Evolutionary conservation across 2,329 filamentous ascomycete species (phyloP), one percentile per base, ranked within the genome.

Genomic region (Lecanosticta acicola): DNA sequence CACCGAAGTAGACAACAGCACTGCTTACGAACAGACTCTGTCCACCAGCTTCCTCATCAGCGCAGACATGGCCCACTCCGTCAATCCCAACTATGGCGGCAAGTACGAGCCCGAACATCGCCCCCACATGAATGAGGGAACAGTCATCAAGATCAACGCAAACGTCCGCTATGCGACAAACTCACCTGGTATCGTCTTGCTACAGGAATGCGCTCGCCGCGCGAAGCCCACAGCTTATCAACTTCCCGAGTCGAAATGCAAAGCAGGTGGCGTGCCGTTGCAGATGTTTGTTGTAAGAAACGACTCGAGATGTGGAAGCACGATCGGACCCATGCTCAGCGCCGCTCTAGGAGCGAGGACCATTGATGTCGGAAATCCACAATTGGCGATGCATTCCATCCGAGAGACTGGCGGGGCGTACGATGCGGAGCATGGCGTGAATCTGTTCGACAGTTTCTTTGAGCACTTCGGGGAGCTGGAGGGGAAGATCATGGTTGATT

Each of bases 151-250:
- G 73, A 79, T 98, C 74, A 98, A 98, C 65, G 93, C 93, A 53
- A 98, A 97, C 68, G 88, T 93, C 58, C 84, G 90, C 52, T 98
- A 98, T 70, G 89, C 91, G 21, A 98, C 93, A 44, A 97, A 96
- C 73, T 87, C 88, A 0, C 93, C 93, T 1, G 93, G 93, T 29
- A 94, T 97, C 57, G 91, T 94, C 5, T 75, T 98, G 26, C 68
- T 98, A 9, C 87, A 96, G 68, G 90, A 97, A 71, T 83, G 85
- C 34, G 93, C 93, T 1, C 73, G 76, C 47, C 70, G 67, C 18
- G 77, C 73, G 24, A 81, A 80, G 59, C 45, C 62, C 1, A 52
- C 62, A 14, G 51, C 59, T 3, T 64, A 55, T 51, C 59, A 60
- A 32, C 49, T 59, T 1, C 62, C 62, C 16, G 60, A 58, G 24